phyloP scores from a whole-genome alignment of 306 rosid genomes.

The Benincasa hispida region DNA sequence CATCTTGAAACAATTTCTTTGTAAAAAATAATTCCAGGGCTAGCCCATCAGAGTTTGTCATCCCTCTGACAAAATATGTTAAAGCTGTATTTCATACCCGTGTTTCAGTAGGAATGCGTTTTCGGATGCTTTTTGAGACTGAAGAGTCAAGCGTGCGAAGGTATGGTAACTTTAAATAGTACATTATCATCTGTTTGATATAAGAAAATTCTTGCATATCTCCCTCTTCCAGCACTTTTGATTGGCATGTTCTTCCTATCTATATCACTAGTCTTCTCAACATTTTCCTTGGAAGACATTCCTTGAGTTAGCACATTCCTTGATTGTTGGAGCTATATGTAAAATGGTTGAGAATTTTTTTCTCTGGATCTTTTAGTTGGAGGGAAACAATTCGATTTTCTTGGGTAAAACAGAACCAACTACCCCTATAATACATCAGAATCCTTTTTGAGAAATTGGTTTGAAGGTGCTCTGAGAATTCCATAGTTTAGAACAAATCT shows the following conservation, averaged over 20 bases:
- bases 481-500: too few relatives aligned
- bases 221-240: neutral
- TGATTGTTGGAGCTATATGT: neutral
- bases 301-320: too few relatives aligned
- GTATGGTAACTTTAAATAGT: constrained; percentile 17
- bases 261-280: neutral
- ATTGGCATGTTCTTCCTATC: neutral
- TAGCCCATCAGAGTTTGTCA: constrained; percentile 82
- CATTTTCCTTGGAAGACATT: neutral
- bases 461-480: too few relatives aligned
- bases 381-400: neutral
- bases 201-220: neutral
- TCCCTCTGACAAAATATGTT: constrained; percentile 68
- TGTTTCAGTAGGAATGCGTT: constrained; percentile 88
- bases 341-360: neutral
- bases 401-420: too few relatives aligned
- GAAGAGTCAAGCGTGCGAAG: constrained; percentile 87
- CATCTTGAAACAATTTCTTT: constrained; percentile 12
- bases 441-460: too few relatives aligned
- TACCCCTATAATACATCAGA: too few relatives aligned
- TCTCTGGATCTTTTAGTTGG: neutral
- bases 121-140: constrained; percentile 85
- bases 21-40: constrained; percentile 43
- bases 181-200: neutral
- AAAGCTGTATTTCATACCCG: constrained; percentile 85